A percentile compares a stretch with the other conserved stretches of the same genome.
Conservation (phyloP, 306 rosid genomes). For the Ochetophila trinervis region DNA sequence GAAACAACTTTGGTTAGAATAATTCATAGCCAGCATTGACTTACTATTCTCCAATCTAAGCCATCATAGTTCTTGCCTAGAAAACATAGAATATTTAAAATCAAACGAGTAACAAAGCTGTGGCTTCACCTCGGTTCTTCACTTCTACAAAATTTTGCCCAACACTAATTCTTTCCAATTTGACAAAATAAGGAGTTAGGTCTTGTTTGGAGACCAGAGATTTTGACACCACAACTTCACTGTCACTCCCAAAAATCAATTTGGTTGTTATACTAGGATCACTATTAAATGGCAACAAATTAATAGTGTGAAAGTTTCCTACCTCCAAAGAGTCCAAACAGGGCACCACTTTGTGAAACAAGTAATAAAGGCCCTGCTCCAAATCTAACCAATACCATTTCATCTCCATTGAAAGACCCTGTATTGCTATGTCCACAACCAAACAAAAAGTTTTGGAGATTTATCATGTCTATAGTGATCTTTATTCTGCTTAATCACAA, state of each 20-base stretch:
- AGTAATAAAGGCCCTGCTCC: constrained; percentile 56
- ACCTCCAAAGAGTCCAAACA: constrained; percentile 39
- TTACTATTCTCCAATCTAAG: too few relatives aligned
- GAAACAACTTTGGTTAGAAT: too few relatives aligned
- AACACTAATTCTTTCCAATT: constrained; percentile 49
- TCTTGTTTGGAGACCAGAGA: constrained; percentile 42
- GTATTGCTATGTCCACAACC: constrained; percentile 57
- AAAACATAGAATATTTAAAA: too few relatives aligned
- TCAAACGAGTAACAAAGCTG: too few relatives aligned
- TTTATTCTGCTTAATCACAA: too few relatives aligned
- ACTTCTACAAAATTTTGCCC: constrained; percentile 46
- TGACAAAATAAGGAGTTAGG: constrained; percentile 41
- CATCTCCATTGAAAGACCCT: constrained; percentile 49
- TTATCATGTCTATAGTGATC: too few relatives aligned
- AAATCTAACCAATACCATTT: constrained; percentile 56
- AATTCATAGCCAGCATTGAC: too few relatives aligned
- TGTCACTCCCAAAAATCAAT: constrained; percentile 47
- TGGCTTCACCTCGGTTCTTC: too few relatives aligned
- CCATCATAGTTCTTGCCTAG: too few relatives aligned
- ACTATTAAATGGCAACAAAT: constrained; percentile 47
- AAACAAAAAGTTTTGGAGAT: constrained; percentile 32
- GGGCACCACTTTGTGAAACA: constrained; percentile 42
- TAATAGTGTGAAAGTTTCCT: constrained; percentile 55
- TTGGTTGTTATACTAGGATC: constrained; percentile 40
- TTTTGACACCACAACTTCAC: constrained; percentile 55